Base-by-base conservation (phyloP, 202 grass and related monocot genomes). In the Cymbopogon flexuosus region DNA sequence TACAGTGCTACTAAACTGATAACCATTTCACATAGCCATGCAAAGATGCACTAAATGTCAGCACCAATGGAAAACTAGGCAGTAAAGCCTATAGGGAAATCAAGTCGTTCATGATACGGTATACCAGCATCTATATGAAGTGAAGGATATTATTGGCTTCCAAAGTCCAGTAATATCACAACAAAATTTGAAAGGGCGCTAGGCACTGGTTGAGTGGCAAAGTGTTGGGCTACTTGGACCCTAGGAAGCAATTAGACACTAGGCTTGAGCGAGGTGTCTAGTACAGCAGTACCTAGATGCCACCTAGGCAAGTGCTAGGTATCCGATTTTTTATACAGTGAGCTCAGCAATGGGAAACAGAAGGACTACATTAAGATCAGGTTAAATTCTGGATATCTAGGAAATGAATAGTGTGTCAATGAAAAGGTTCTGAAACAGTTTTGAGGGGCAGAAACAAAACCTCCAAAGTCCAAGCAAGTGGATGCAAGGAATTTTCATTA, bases 101-200 rank as follows among this genome's bases (percentile, higher is more conserved):
- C 24, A 58, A 35, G 45, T 46, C 16, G n/a, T 66, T 72, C 30
- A 59, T 19, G 10, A 23, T 23, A 72, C 23, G 72, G 54, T 60
- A 81, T 49, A 9, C 15, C 27, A 72, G 24, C 24, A 33, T 30
- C 6, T 47, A 81, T 10, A 30, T 37, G 24, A 65, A 80, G 6
- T 76, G 29, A 13, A 54, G 3, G 10, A 41, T 60, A 79, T 35
- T 64, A 56, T 5, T 37, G 27, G 10, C 51, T 58, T 42, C 23
- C 45, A 80, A 77, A 62, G 69, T 57, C 12, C 58, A 19, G n/a
- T 71, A 35, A 57, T 80, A 79, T 60, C n/a, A 74, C 15, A 88
- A 61, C 7, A 40, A 42, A 70, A 8, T 3, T 46, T 70, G 43
- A 47, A 42, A 70, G 47, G 13, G 13, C 1, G 2, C 6, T 30